phyloP scores from a whole-genome alignment of 2,329 filamentous ascomycete species.

The Phaeosphaeriaceae sp. region DNA sequence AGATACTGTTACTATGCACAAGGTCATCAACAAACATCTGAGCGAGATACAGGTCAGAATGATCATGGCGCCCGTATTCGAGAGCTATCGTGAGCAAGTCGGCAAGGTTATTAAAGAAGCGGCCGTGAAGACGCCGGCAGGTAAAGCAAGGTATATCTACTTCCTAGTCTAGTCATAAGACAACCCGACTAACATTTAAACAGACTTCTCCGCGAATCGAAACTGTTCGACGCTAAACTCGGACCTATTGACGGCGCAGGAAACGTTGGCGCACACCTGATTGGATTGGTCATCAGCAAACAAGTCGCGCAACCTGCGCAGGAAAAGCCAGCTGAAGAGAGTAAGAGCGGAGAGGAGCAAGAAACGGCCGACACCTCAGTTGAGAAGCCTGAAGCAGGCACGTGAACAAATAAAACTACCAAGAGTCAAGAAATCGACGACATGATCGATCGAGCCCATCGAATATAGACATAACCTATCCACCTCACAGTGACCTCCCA shows the following conservation, averaged over 20 bases:
- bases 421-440: neutral
- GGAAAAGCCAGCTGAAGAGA: slow-evolving; percentile 5
- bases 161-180: neutral
- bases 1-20: slow-evolving; percentile 83
- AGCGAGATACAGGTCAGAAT: slow-evolving; percentile 76
- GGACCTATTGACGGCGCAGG: slow-evolving; percentile 80
- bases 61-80: slow-evolving; percentile 87
- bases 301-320: slow-evolving; percentile 22
- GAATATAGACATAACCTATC: neutral
- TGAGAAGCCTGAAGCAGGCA: slow-evolving; percentile 3
- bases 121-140: slow-evolving; percentile 68
- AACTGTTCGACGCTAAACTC: slow-evolving; percentile 73
- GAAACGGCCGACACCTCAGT: neutral
- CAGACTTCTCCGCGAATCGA: slow-evolving; percentile 78
- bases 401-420: neutral
- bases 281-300: slow-evolving; percentile 69
- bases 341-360: slow-evolving; percentile 6
- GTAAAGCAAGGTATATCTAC: slow-evolving; percentile 70
- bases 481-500: no score
- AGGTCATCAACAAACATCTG: slow-evolving; percentile 81
- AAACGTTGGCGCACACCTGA: slow-evolving; percentile 73
- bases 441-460: neutral
- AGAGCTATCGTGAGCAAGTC: slow-evolving; percentile 80
- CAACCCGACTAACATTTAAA: slow-evolving; percentile 7
- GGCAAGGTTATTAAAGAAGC: slow-evolving; percentile 72